These are phyloP conservation scores for Arabis alpina DNA, from an alignment of 345 rosid genomes.

Conservation along the genomic window DNA sequence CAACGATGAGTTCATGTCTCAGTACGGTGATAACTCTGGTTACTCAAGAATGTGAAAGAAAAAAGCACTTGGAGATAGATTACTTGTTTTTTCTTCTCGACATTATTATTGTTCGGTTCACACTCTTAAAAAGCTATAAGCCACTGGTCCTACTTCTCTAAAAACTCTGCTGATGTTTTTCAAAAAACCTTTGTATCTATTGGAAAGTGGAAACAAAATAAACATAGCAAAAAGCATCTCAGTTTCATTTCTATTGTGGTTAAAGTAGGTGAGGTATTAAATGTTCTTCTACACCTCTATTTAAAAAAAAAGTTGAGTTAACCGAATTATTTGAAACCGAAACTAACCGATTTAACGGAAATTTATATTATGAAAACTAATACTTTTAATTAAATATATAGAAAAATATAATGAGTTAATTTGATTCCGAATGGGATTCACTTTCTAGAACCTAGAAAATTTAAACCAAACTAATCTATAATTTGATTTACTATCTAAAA, in stretches of 20 bases:
- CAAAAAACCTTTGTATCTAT: constrained; percentile 9
- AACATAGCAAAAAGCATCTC: background rate
- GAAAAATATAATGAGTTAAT: too few species aligned
- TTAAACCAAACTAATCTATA: too few species aligned
- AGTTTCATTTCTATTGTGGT: background rate
- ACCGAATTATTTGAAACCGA: too few species aligned
- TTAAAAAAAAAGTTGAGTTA: too few species aligned
- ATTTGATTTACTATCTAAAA: too few species aligned
- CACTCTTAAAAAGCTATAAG: constrained; percentile 29
- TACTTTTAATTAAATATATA: too few species aligned
- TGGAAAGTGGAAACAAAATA: background rate
- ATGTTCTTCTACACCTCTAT: too few species aligned
- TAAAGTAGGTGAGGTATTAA: background rate
- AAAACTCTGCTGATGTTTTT: constrained; percentile 3
- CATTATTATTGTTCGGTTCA: constrained; percentile 33
- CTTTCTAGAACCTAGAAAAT: too few species aligned
- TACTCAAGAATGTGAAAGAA: constrained; percentile 70
- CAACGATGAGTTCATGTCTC: constrained; percentile 95
- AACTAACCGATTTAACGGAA: too few species aligned
- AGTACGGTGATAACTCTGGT: constrained; percentile 65
- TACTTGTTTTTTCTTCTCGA: constrained; percentile 22
- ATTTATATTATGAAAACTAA: too few species aligned
- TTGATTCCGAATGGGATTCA: too few species aligned
- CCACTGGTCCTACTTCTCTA: constrained; percentile 25
- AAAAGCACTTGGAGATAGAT: background rate